Conservation (phyloP, 1,284 basidiomycete genomes). For the Filobasidium uniguttulatum region DNA sequence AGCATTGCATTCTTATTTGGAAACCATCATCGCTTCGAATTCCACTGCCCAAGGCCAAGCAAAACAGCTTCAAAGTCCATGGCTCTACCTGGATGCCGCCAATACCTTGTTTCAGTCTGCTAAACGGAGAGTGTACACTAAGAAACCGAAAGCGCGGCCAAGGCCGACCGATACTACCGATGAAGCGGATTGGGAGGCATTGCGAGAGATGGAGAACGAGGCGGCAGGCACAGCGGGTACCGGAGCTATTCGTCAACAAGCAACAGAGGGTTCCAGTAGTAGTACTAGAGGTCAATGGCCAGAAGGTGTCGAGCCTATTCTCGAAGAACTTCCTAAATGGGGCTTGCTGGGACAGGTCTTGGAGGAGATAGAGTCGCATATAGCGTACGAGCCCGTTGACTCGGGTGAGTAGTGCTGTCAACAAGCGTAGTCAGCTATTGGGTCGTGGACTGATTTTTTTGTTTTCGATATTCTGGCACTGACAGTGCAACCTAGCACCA, state of each 20-base stretch:
- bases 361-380: conserved; percentile 83
- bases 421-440: too few relatives aligned
- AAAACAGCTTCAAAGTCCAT: conserved; percentile 53
- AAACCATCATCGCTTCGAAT: conserved; percentile 71
- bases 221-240: conserved; percentile 3
- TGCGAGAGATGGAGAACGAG: conserved; percentile 21
- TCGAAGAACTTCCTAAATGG: conserved; percentile 97
- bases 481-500: conserved; percentile 49
- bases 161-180: conserved; percentile 20
- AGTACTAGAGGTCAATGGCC: conserved; percentile 16
- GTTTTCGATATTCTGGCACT: too few relatives aligned
- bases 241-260: too few relatives aligned
- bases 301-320: conserved; percentile 59
- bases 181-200: conserved; percentile 31
- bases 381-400: conserved; percentile 27
- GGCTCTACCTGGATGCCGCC: conserved; percentile 82
- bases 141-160: conserved; percentile 29
- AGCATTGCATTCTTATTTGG: conserved; percentile 81
- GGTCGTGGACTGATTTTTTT: too few relatives aligned
- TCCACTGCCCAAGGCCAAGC: conserved; percentile 41
- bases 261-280: conserved; percentile 26
- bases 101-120: conserved; percentile 76
- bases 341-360: conserved; percentile 67
- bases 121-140: conserved; percentile 59
- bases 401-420: conserved; percentile 14